These are phyloP conservation scores for Paramyrothecium roridum DNA, from an alignment of 2,329 filamentous ascomycete genomes.

Conservation along the genomic window DNA sequence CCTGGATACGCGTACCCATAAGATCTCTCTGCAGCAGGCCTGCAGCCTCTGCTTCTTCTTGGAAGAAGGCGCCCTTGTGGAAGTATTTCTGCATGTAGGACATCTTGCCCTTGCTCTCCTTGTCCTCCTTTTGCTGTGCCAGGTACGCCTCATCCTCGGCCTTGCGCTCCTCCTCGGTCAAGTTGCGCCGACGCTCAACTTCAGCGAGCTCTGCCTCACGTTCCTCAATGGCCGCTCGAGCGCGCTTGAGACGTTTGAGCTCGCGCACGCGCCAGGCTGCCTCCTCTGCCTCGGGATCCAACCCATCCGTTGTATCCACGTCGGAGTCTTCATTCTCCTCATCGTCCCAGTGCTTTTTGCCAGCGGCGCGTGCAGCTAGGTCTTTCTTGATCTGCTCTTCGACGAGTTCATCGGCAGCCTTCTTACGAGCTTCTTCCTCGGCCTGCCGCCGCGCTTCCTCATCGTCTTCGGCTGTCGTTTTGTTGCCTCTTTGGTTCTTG, in stretches of 20 bases:
- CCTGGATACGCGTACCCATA: conserved; percentile 78
- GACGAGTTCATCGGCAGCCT: conserved; percentile 74
- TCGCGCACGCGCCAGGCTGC: conserved; percentile 94
- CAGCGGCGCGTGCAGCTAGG: conserved; percentile 68
- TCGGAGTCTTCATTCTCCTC: conserved; percentile 67
- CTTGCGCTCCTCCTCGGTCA: conserved; percentile 81
- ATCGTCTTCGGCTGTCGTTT: conserved; percentile 24
- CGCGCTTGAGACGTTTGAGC: conserved; percentile 81
- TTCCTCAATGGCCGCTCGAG: conserved; percentile 78
- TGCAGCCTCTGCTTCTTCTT: conserved; percentile 71
- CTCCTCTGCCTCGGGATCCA: conserved; percentile 83
- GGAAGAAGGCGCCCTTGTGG: conserved; percentile 95
- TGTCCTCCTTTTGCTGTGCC: conserved; percentile 75
- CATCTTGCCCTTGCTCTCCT: conserved; percentile 75
- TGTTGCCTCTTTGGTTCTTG: conserved; percentile 48
- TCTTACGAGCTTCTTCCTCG: conserved; percentile 61
- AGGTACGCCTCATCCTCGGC: conserved; percentile 81
- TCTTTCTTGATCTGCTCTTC: conserved; percentile 87
- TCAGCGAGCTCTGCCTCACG: conserved; percentile 85
- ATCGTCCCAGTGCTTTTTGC: conserved; percentile 86
- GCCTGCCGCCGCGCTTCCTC: conserved; percentile 33
- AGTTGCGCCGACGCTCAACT: conserved; percentile 79
- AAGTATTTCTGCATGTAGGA: conserved; percentile 93
- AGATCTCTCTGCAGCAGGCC: conserved; percentile 78
- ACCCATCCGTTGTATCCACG: conserved; percentile 83